Base-by-base conservation (phyloP, 306 rosid genomes). In the Medicago ruthenica region DNA sequence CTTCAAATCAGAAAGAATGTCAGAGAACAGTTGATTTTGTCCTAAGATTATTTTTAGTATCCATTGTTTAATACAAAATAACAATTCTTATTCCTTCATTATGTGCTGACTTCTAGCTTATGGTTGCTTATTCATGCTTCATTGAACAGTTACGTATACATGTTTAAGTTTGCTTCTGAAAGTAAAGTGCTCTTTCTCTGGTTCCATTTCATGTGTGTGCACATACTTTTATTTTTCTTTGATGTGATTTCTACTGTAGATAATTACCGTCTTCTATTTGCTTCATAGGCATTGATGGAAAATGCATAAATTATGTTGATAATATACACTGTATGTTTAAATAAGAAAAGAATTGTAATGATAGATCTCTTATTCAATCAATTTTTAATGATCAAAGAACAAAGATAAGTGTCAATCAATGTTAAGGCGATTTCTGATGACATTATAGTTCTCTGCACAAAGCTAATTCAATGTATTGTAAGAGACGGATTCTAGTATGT, bases 401-500 rank as follows among this genome's bases (percentile, higher is more conserved):
- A 39, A 50, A 71, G 47, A 11, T 21, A 57, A 18, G 1, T 39
- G 67, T 67, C 74, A 79, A 54, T 77, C 44, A 66, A 73, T 78
- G 39, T 76, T 73, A 64, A 57, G 61, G 68, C 12, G 64, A 73
- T 75, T 75, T 75, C 44, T 34, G 62, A 64, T 80, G 74, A 55
- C 70, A 55, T 66, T 66, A 50, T 41, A 36, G 41, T 71, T 64
- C 76, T 57, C 61, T 70, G 65, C 70, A 64, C 68, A 50, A 51
- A 53, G 59, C 62, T 73, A 69, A 27, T 82, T 71, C 74, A 34
- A 48, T 76, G 39, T 64, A 53, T 65, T 50, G 18, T 50, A 63
- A 64, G 75, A 63, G 61, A 74, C 53, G 81, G 71, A 45, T 80
- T 60, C 58, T 21, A 72, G 85, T 84, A 67, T 48, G 54, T 85